Percentiles rank a stretch among this genome's conserved stretches.
Conservation (phyloP, 352 stramenopile species). For the Pythium rishiriense region DNA sequence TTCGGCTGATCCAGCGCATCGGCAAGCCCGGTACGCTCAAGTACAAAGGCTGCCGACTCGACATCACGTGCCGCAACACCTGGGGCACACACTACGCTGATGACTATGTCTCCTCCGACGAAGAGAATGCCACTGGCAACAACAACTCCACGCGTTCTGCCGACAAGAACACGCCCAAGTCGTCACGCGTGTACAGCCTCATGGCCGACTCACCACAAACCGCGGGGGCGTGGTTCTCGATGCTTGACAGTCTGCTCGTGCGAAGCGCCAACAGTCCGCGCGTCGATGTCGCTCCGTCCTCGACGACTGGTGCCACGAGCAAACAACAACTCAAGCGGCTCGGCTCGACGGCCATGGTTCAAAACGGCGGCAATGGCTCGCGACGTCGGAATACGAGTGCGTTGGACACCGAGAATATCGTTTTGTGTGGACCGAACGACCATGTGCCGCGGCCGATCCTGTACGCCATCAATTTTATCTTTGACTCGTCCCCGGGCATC, state of each 20-base stretch:
- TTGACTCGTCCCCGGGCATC: conserved; percentile 75
- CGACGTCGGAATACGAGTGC: conserved; percentile 40
- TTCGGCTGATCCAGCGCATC: conserved; percentile 81
- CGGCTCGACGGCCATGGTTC: conserved; percentile 2
- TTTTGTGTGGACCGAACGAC: conserved; percentile 45
- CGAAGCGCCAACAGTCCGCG: conserved; percentile 79
- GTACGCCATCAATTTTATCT: conserved; percentile 81
- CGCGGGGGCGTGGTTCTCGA: conserved; percentile 71
- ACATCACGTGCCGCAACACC: conserved; percentile 82
- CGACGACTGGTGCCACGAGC: not conserved
- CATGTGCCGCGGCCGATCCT: conserved; percentile 55
- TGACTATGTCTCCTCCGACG: conserved; percentile 76
- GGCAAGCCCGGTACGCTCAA: conserved; percentile 77
- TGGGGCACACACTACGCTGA: conserved; percentile 79
- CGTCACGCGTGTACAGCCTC: conserved; percentile 72
- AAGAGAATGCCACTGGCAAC: conserved; percentile 52
- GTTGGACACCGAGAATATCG: conserved; percentile 46
- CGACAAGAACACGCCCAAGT: conserved; percentile 59
- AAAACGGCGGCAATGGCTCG: conserved; percentile 16
- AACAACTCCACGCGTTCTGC: conserved; percentile 21
- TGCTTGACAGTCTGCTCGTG: conserved; percentile 67
- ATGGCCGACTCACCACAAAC: conserved; percentile 78
- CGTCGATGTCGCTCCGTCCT: conserved; percentile 34
- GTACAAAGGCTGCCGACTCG: conserved; percentile 81
- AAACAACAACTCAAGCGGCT: conserved; percentile 16